A percentile compares a stretch with the other conserved stretches of the same genome.
Evolutionary conservation across 805 yeast genomes (phyloP).

Genomic region (Jamesozyma rosinii): DNA sequence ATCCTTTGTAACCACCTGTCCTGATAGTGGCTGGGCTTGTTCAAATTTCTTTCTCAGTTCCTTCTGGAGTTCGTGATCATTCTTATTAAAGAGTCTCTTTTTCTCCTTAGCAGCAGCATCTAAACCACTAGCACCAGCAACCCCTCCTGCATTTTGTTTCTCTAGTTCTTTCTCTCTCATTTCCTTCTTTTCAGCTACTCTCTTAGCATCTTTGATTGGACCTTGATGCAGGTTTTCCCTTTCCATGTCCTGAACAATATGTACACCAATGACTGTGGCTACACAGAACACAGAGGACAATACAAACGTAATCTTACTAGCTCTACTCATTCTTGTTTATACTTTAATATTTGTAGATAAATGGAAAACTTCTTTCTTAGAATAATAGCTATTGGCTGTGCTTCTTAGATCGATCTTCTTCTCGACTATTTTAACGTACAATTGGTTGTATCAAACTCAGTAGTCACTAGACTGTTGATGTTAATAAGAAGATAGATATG

Average conservation of each 20-base stretch:
- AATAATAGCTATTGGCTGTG: too few species aligned
- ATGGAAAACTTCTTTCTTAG: too few species aligned
- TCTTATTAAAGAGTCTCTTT: conserved; percentile 44
- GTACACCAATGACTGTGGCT: conserved; percentile 58
- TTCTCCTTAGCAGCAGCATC: conserved; percentile 30
- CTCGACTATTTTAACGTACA: too few species aligned
- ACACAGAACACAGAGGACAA: conserved; percentile 46
- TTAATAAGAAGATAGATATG: too few species aligned
- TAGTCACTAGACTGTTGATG: too few species aligned
- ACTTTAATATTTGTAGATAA: too few species aligned
- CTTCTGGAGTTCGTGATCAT: conserved; percentile 59
- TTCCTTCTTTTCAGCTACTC: conserved; percentile 41
- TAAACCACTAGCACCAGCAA: conserved; percentile 6
- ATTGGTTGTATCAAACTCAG: too few species aligned
- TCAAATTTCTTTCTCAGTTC: conserved; percentile 49
- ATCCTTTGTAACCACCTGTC: conserved; percentile 39
- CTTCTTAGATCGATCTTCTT: too few species aligned
- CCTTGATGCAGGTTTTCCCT: conserved; percentile 69
- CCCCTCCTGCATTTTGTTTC: conserved; percentile 27
- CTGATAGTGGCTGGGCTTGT: conserved; percentile 54
- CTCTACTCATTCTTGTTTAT: conserved; percentile 76
- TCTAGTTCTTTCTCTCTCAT: conserved; percentile 17
- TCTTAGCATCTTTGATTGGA: conserved; percentile 71
- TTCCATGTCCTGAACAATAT: conserved; percentile 59
- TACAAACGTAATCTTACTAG: conserved; percentile 68